Percentiles rank a stretch among this genome's conserved stretches.
Conservation (phyloP, 78 protist species). For the Capsaspora owczarzaki region DNA sequence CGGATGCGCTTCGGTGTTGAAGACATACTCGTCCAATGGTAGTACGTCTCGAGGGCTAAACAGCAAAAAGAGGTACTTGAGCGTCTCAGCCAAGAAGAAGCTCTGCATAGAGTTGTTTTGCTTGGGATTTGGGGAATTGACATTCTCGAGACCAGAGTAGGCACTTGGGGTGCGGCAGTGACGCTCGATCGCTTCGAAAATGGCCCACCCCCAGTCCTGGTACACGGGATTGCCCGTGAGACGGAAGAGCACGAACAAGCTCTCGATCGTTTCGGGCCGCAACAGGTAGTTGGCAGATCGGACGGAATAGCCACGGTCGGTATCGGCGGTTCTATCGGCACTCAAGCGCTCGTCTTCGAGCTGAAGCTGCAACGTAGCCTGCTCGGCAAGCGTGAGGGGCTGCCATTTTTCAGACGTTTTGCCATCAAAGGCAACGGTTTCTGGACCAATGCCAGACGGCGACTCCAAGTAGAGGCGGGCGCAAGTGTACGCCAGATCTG, state of each 20-base stretch:
- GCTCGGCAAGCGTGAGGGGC: background rate
- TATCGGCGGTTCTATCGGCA: background rate
- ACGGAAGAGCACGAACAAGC: conserved; percentile 29
- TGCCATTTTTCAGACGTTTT: too few relatives aligned
- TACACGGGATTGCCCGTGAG: conserved; percentile 23
- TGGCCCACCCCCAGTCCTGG: conserved; percentile 41
- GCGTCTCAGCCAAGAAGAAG: conserved; percentile 70
- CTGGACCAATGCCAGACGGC: conserved; percentile 38
- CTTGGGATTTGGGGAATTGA: background rate
- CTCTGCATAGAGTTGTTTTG: conserved; percentile 1
- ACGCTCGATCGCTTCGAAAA: conserved; percentile 22
- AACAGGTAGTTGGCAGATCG: conserved; percentile 13
- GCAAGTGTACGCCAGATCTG: conserved; percentile 32
- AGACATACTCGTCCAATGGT: conserved; percentile 55
- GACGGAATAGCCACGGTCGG: too few relatives aligned
- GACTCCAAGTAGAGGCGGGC: conserved; percentile 21
- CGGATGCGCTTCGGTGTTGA: conserved; percentile 85
- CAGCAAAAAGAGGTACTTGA: conserved; percentile 59
- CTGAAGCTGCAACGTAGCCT: background rate
- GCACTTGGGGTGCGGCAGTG: background rate
- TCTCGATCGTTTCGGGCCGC: conserved; percentile 58
- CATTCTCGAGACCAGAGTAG: conserved; percentile 22
- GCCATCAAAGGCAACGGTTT: conserved; percentile 8
- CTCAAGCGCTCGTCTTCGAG: background rate
- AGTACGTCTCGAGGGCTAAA: conserved; percentile 30